Evolutionary conservation across 306 rosid species (phyloP).

Genomic region (Carpinus viminea): DNA sequence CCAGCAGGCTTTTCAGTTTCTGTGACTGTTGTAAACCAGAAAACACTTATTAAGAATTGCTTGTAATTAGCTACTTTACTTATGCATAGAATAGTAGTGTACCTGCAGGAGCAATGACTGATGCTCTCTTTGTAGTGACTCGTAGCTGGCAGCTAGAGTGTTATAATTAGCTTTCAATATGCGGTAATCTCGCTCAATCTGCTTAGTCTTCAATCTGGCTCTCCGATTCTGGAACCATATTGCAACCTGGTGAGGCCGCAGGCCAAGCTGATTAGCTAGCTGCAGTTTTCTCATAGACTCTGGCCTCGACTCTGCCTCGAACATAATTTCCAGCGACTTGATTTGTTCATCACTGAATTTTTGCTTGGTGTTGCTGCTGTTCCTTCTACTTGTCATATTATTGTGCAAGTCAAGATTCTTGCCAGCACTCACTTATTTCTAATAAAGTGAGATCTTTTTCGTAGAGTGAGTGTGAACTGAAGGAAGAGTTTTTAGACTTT

Average conservation of each 20-base stretch:
- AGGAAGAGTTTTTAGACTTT: neutral
- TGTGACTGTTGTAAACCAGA: conserved; percentile 51
- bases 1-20: conserved; percentile 55
- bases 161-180: conserved; percentile 53
- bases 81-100: neutral
- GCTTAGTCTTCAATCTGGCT: conserved; percentile 90
- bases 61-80: neutral
- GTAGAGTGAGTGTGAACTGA: neutral
- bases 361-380: conserved; percentile 53
- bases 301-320: conserved; percentile 75
- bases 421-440: neutral
- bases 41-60: neutral
- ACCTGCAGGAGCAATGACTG: conserved; percentile 72
- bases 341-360: conserved; percentile 89
- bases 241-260: conserved; percentile 88
- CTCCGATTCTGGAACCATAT: conserved; percentile 96
- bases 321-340: conserved; percentile 64
- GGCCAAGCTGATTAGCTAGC: conserved; percentile 78
- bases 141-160: conserved; percentile 58
- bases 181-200: conserved; percentile 60
- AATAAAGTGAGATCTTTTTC: neutral
- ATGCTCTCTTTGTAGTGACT: conserved; percentile 70
- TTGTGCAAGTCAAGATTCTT: neutral
- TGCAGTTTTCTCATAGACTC: conserved; percentile 73
- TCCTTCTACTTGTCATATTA: conserved; percentile 38